These are phyloP conservation scores for Ophiostoma populinum DNA, from an alignment of 2,329 filamentous ascomycete genomes.

Conservation along the genomic window DNA sequence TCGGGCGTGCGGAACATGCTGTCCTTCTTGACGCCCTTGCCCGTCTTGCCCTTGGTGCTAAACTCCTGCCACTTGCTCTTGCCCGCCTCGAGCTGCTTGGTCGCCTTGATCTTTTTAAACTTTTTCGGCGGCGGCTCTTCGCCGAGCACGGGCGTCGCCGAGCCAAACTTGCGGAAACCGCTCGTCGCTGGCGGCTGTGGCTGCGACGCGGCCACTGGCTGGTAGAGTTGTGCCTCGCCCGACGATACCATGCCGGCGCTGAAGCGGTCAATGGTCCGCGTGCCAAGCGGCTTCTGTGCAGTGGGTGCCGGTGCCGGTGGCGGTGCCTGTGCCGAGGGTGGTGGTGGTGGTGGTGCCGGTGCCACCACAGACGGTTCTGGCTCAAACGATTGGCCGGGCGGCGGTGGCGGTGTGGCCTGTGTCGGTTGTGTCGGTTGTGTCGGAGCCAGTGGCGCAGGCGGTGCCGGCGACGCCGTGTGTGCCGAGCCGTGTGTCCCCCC, in stretches of 20 bases:
- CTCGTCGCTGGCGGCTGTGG: constrained; percentile 17
- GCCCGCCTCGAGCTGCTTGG: constrained; percentile 74
- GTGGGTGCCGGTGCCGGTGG: constrained; percentile 19
- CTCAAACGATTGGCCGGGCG: background rate
- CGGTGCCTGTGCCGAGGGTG: constrained; percentile 11
- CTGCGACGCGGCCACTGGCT: constrained; percentile 40
- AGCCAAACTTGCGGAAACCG: background rate
- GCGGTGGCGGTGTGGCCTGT: background rate
- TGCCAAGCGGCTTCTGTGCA: background rate
- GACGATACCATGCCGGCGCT: constrained; percentile 33
- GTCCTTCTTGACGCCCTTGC: constrained; percentile 59
- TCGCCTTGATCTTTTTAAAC: constrained; percentile 81
- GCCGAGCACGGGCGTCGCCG: background rate
- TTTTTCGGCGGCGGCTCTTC: constrained; percentile 61
- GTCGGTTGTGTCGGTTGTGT: background rate
- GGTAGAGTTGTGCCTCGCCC: constrained; percentile 39
- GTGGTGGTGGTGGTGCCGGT: constrained; percentile 18
- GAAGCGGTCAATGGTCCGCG: constrained; percentile 13
- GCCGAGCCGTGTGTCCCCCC: constrained; percentile 15
- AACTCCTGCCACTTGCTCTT: constrained; percentile 96
- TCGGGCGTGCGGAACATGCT: constrained; percentile 96
- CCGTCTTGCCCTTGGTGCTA: constrained; percentile 56
- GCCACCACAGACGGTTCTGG: background rate
- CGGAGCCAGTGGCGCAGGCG: constrained; percentile 15
- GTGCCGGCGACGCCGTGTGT: background rate